These are phyloP conservation scores for Colletotrichum orchidophilum DNA, from an alignment of 2,329 filamentous ascomycete species.

Conservation along the genomic window DNA sequence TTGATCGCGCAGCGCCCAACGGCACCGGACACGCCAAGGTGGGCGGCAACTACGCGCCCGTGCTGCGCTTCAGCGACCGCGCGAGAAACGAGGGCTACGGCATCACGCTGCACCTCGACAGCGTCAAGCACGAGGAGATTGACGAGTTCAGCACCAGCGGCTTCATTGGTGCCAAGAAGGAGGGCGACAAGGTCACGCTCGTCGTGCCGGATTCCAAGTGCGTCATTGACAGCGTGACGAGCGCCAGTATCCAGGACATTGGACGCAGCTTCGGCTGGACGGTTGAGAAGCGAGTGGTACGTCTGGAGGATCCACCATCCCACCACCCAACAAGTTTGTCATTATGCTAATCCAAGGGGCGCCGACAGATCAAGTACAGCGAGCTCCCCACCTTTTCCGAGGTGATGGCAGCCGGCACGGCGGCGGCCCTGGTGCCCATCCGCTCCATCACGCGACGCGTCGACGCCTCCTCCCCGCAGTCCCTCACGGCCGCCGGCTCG, in stretches of 20 bases:
- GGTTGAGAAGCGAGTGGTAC: conserved; percentile 77
- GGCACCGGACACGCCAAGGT: conserved; percentile 94
- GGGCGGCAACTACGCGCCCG: conserved; percentile 95
- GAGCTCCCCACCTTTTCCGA: conserved; percentile 69
- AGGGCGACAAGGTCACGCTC: conserved; percentile 69
- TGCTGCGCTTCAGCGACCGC: conserved; percentile 85
- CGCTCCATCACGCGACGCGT: conserved; percentile 82
- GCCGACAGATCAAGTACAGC: conserved; percentile 67
- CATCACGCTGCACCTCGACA: conserved; percentile 96
- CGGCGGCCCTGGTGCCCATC: conserved; percentile 90
- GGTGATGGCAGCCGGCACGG: conserved; percentile 91
- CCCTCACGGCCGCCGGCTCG: conserved; percentile 46
- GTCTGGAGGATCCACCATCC: conserved; percentile 38
- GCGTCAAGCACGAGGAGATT: conserved; percentile 81
- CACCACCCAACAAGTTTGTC: background rate
- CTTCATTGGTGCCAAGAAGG: conserved; percentile 81
- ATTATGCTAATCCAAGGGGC: background rate
- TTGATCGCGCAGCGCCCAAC: conserved; percentile 91
- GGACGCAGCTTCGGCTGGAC: conserved; percentile 83
- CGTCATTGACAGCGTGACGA: conserved; percentile 88
- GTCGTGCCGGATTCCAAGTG: conserved; percentile 89
- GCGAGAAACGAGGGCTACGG: conserved; percentile 83
- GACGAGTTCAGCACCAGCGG: conserved; percentile 97
- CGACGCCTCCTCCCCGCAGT: conserved; percentile 48
- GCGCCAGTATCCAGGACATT: conserved; percentile 80